Conservation (phyloP, 2,329 filamentous ascomycete species). For the Microdochium nivale region DNA sequence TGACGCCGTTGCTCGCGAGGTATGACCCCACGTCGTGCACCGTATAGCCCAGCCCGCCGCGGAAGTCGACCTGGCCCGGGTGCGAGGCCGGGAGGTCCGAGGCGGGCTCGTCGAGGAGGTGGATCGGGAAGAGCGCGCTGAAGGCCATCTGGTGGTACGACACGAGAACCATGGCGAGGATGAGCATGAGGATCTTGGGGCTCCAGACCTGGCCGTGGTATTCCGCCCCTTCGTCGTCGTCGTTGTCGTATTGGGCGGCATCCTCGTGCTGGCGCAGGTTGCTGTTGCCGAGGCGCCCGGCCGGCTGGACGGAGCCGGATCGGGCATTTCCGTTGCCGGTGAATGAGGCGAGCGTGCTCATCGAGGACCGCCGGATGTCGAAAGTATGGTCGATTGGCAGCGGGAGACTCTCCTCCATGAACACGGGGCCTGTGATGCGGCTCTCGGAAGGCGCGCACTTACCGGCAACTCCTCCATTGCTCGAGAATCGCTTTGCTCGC, state of each 20-base stretch:
- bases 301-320: conserved; percentile 23
- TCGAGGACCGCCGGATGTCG: conserved; percentile 27
- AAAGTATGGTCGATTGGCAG: conserved; percentile 23
- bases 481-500: conserved; percentile 3
- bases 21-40: conserved; percentile 61
- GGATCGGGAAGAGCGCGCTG: conserved; percentile 30
- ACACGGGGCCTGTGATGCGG: conserved; percentile 16
- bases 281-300: too few species aligned
- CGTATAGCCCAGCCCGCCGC: conserved; percentile 57
- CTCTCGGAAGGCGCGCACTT: conserved; percentile 4
- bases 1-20: conserved; percentile 60
- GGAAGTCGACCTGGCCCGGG: conserved; percentile 26
- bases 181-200: conserved; percentile 31
- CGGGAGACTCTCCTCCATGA: conserved; percentile 25
- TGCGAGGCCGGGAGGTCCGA: conserved; percentile 3
- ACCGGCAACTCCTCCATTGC: conserved; percentile 1
- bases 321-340: conserved; percentile 7
- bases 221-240: conserved; percentile 2
- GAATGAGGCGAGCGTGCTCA: conserved; percentile 24
- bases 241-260: neutral
- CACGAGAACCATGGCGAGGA: conserved; percentile 28
- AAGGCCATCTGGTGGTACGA: conserved; percentile 39
- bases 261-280: neutral
- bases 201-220: conserved; percentile 24
- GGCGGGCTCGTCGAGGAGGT: conserved; percentile 28